Conservation (phyloP, 2,329 filamentous ascomycete species). For the Fonsecaea monophora region DNA sequence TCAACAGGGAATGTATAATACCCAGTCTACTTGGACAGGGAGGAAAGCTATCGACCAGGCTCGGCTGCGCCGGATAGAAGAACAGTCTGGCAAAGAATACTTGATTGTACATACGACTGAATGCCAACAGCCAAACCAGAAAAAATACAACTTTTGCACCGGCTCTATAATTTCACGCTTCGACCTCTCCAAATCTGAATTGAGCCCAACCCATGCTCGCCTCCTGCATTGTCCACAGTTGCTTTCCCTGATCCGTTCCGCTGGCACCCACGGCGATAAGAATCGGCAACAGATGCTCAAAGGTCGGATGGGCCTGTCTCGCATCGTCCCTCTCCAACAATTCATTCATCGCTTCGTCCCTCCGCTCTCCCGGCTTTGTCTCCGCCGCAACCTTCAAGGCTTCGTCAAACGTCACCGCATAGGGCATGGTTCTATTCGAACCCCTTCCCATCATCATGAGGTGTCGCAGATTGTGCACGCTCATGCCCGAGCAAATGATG, state of each 20-base stretch:
- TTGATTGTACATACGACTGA: conserved; percentile 35
- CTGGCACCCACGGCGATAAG: conserved; percentile 65
- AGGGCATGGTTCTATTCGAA: conserved; percentile 58
- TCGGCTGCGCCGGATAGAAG: background rate
- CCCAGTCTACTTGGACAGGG: conserved; percentile 12
- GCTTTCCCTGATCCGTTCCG: conserved; percentile 55
- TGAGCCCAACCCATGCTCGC: conserved; percentile 63
- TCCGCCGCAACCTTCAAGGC: conserved; percentile 70
- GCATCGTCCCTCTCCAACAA: conserved; percentile 61
- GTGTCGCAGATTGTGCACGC: conserved; percentile 72
- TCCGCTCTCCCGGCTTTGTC: conserved; percentile 49
- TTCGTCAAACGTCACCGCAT: conserved; percentile 69
- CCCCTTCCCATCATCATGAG: conserved; percentile 51
- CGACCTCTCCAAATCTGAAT: conserved; percentile 56
- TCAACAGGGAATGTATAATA: conserved; percentile 6
- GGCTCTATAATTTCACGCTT: conserved; percentile 5
- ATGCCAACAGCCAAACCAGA: conserved; percentile 6
- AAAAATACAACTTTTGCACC: background rate
- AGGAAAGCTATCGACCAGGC: background rate
- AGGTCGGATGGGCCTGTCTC: conserved; percentile 67
- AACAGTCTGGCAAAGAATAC: conserved; percentile 16
- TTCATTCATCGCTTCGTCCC: conserved; percentile 53
- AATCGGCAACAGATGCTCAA: conserved; percentile 68
- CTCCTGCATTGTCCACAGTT: conserved; percentile 58
- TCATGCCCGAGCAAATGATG: conserved; percentile 76